Evolutionary conservation across 1,284 basidiomycete species (phyloP), one percentile per base, ranked within the genome.

Genomic region (Cryptococcus maquisensis): DNA sequence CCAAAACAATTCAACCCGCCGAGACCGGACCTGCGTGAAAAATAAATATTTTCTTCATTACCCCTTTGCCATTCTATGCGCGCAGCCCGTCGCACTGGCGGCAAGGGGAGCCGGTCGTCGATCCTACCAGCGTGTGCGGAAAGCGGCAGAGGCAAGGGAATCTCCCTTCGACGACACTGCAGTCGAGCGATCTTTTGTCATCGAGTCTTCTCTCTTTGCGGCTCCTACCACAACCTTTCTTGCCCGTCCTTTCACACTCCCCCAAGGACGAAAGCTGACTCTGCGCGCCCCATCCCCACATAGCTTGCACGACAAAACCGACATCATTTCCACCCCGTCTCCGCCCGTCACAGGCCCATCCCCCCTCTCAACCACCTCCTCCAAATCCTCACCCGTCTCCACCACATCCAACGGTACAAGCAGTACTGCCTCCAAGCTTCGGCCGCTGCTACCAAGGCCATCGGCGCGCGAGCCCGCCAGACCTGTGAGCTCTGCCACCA

Each of bases 281-380:
- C 21, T 40, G n/a, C 12, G 26, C 37, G 5, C 23, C 18, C 28
- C 28, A 4, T 37, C 47, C 16, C 13, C 12, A 9, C 28, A 20
- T 24, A 49, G 48, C 21, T 7, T 16, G 39, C 49, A 48, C 21
- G 36, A 26, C 48, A 39, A 49, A 47, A 39, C 48, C 57, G 52
- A 57, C 68, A 71, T 56, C 57, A 71, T 72, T 65, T 66, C 69
- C 48, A 68, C 68, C 24, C 67, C 69, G 16, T 71, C 71, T 50
- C 69, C 71, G 40, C 66, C 67, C 38, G 63, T 67, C 47, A 60
- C 57, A 47, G 70, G 70, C 41, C 71, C 70, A 20, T 74, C 72
- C 16, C 71, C 71, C 23, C 60, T 57, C 20, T 72, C 71, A 26
- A 65, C 66, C 23, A 66, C 67, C 45, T 74, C 72, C 15, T 65